A percentile compares a stretch with the other conserved stretches of the same genome.
phyloP scores from a whole-genome alignment of 352 stramenopile genomes.

The Thalassiosira mediterranea region DNA sequence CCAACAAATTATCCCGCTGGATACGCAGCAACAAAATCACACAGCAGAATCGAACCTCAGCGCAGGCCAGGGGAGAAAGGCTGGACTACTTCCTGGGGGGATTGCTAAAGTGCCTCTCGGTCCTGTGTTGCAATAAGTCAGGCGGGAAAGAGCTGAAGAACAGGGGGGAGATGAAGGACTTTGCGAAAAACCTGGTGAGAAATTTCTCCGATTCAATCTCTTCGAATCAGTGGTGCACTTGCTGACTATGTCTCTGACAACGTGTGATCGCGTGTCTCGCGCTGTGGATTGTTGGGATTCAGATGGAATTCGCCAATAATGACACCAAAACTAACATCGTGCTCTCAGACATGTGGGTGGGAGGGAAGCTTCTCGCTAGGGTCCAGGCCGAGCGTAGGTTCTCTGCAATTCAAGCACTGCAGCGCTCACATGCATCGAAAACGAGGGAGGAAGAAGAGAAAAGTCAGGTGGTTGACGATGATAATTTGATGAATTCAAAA shows the following conservation, averaged over 20 bases:
- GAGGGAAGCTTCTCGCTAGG: neutral
- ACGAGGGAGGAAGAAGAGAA: no score
- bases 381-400: constrained; percentile 14
- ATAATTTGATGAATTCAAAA: no score
- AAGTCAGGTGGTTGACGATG: no score
- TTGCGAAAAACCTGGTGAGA: no score
- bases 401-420: no score
- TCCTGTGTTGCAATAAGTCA: neutral
- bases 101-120: neutral
- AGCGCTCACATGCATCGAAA: no score
- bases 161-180: neutral
- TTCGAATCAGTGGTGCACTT: no score
- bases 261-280: no score
- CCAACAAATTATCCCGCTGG: constrained; percentile 20
- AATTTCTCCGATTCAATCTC: no score
- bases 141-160: constrained; percentile 5
- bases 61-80: neutral
- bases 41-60: neutral
- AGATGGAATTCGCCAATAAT: no score
- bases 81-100: neutral
- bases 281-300: no score
- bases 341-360: constrained; percentile 24
- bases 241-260: no score
- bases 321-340: constrained; percentile 15
- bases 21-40: constrained; percentile 10